Evolutionary conservation across 169 alveolate species (phyloP).

Genomic region (Eimeria tenella): DNA sequence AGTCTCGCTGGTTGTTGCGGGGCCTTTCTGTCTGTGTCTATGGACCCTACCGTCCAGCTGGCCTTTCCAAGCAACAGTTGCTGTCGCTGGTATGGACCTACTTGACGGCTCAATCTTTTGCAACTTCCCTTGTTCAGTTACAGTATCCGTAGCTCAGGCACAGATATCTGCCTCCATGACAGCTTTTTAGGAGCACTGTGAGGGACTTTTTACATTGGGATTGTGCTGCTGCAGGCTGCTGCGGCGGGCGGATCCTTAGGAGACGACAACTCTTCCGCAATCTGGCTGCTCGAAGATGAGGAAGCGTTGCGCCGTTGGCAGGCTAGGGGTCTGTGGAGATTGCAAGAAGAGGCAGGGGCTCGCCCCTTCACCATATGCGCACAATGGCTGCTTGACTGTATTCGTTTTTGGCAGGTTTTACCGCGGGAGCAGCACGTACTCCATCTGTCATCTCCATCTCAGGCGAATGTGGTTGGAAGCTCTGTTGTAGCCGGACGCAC

Average conservation of each 20-base stretch:
- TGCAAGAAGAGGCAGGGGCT: not conserved
- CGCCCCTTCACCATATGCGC: conserved; percentile 8
- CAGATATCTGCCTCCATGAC: not conserved
- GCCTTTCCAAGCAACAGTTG: conserved; percentile 70
- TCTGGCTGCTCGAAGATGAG: conserved; percentile 52
- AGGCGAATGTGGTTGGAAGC: not conserved
- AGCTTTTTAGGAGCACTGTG: not conserved
- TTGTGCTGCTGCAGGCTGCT: conserved; percentile 43
- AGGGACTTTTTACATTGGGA: not conserved
- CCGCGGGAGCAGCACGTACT: conserved; percentile 39
- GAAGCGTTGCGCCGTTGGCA: conserved; percentile 70
- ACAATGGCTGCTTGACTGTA: conserved; percentile 68
- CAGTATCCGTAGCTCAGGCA: not conserved
- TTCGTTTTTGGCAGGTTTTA: conserved; percentile 19
- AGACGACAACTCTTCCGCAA: conserved; percentile 44
- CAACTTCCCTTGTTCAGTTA: not conserved
- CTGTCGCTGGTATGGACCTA: conserved; percentile 21
- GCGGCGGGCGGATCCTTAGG: conserved; percentile 57
- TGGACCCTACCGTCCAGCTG: conserved; percentile 58
- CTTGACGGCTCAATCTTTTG: not conserved
- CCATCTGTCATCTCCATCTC: not conserved
- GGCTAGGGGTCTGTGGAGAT: conserved; percentile 51
- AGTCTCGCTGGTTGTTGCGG: conserved; percentile 60
- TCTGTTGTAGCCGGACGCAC: not conserved
- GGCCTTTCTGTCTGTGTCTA: conserved; percentile 35